Base-by-base conservation (phyloP, 345 rosid species). In the Dimocarpus longan region DNA sequence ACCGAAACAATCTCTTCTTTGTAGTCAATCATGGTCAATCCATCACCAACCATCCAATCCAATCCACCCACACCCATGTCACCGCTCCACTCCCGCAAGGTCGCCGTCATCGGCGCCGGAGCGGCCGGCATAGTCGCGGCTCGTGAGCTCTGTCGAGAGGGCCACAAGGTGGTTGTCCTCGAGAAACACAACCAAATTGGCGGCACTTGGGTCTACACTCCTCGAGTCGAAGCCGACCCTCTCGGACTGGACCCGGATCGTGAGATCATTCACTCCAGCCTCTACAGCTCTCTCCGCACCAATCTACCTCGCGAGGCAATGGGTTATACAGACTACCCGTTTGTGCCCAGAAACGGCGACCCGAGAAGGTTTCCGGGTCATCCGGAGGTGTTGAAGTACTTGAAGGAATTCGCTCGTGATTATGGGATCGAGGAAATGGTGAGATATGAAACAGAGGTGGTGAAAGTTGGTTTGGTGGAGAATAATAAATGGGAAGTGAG, bases 51-150 rank as follows among this genome's bases (percentile, higher is more conserved):
- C 16, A 46, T 62, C 48, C 50, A n/a, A 72, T 37, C 28, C 68
- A 74, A 7, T 42, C 59, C 21, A 24, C 65, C 50, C 52, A 12
- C 42, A 18, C 9, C 59, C n/a, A 54, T 39, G 39, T 39, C 15
- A 4, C 50, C 88, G 69, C 65, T 76, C 21, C 80, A 39, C 59
- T 82, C 92, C 22, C 88, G 84, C 82, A 89, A 84, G 77, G 99
- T 95, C 70, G 98, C 96, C 0, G 92, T 92, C 1, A 87, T 95
- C 56, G 98, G 97, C 15, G 98, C 97, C 11, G 98, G 99, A 56
- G 91, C 93, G 8, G 90, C 98, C 39, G 98, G 99, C 13, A 74
- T 95, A 22, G 90, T 90, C 1, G 89, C 95, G 0, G 92, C 97
- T 44, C 80, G 90, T 4, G 98, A 95, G 89, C 93, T 95, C 21